These are phyloP conservation scores for Phytophthora syringae DNA, from an alignment of 352 stramenopile species.

Conservation along the genomic window DNA sequence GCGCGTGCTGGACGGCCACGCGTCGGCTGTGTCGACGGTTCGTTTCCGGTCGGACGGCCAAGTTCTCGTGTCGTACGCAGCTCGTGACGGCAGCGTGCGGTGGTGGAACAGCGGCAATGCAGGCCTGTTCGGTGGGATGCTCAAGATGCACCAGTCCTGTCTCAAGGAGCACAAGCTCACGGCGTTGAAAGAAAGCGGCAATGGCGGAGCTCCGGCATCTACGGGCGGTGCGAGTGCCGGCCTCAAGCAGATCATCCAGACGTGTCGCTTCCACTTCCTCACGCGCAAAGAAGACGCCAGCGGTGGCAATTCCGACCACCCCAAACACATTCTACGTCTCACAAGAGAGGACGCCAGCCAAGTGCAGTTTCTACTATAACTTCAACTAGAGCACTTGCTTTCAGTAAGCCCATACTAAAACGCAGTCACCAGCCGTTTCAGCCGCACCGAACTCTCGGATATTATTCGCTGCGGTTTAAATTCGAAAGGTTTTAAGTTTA, in stretches of 20 bases:
- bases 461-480: constrained; percentile 28
- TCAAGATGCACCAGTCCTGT: constrained; percentile 90
- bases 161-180: constrained; percentile 84
- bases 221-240: constrained; percentile 68
- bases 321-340: constrained; percentile 67
- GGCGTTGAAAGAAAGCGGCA: constrained; percentile 47
- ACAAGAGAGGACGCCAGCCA: constrained; percentile 84
- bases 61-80: constrained; percentile 85
- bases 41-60: constrained; percentile 76
- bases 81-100: constrained; percentile 75
- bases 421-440: too few relatives aligned
- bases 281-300: constrained; percentile 50
- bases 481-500: too few relatives aligned
- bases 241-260: constrained; percentile 86
- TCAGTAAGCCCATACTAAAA: not conserved
- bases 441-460: constrained; percentile 17
- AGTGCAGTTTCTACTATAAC: constrained; percentile 79
- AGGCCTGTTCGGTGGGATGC: constrained; percentile 81
- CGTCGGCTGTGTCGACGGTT: constrained; percentile 72
- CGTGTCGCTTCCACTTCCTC: constrained; percentile 83
- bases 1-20: constrained; percentile 86
- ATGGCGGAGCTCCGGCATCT: constrained; percentile 46
- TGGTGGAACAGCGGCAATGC: constrained; percentile 89
- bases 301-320: constrained; percentile 29
- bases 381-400: constrained; percentile 1